Evolutionary conservation across 108 stramenopile genomes (phyloP), one percentile per base, ranked within the genome.

Genomic region (Skeletonema tropicum): DNA sequence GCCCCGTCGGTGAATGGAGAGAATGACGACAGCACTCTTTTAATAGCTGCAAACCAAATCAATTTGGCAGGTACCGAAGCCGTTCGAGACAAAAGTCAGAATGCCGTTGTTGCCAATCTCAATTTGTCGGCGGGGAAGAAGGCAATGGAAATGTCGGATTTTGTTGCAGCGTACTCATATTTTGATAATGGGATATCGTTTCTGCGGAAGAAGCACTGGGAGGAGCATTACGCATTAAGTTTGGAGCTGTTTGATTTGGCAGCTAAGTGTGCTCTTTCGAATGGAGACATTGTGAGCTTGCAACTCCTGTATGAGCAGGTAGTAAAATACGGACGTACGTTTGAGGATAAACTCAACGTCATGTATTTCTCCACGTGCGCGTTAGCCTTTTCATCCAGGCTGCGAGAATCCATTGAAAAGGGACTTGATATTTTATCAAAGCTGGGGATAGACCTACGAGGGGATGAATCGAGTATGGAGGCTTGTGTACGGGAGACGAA

Each of bases 41-140:
- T 77, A 2, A 73, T 55, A 31, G 70, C 76, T 13, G 71, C 59
- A 1, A 42, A 64, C 12, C 76, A 77, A 46, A 19, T 73, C 12
- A 73, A 77, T 23, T 71, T 63, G 30, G 76, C 45, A 12, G 74
- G 74, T 9, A 66, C 66, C 23, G 6, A 52, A 32, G 64, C 71
- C 5, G 32, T 77, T 35, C 10, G 12, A 11, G 31, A 42, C 0
- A 4, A 41, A 11, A 38, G 35, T 21, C 19, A 72, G 9, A 15
- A 10, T 57, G 25, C n/a, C 7, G 0, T 8, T 17, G 36, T 76
- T 8, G 74, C 74, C 6, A 52, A 66, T 13, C 41, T 75, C 12
- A 73, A 73, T 66, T 23, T 76, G 19, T 23, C 12, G 0, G 79
- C 79, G 5, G 79, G 79, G 2, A 67, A 80, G n/a, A 80, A 52